Conservation (phyloP, 257 asterid genomes). For the Ophiorrhiza pumila region DNA sequence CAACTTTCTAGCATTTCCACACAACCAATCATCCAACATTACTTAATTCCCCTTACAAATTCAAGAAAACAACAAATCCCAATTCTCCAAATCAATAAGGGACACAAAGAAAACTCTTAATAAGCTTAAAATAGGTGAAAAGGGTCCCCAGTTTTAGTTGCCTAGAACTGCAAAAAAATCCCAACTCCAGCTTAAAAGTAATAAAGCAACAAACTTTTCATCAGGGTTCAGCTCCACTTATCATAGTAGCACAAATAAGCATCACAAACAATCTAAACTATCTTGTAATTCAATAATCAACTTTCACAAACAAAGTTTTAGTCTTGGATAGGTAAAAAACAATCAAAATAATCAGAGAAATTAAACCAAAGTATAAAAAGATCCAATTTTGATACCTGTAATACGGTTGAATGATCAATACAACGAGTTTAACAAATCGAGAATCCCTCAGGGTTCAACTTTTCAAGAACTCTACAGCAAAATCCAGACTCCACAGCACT, state of each 20-base stretch:
- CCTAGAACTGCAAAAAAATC: background rate
- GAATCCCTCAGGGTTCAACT: background rate
- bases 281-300: background rate
- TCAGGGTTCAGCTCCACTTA: background rate
- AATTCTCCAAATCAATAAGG: background rate
- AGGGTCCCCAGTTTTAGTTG: too few relatives aligned
- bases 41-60: background rate
- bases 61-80: background rate
- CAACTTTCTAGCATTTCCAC: background rate
- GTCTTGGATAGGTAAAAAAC: background rate
- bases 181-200: background rate
- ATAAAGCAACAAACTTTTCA: background rate
- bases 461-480: background rate
- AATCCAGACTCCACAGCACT: background rate
- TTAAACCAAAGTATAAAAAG: background rate
- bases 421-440: background rate
- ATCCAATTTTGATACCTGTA: background rate
- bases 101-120: background rate
- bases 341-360: background rate
- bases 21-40: background rate
- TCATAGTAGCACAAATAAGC: background rate
- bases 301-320: background rate
- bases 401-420: background rate
- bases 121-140: background rate
- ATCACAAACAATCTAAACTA: background rate